phyloP scores from a whole-genome alignment of 805 yeast genomes.

The Candida cerambycidarum region DNA sequence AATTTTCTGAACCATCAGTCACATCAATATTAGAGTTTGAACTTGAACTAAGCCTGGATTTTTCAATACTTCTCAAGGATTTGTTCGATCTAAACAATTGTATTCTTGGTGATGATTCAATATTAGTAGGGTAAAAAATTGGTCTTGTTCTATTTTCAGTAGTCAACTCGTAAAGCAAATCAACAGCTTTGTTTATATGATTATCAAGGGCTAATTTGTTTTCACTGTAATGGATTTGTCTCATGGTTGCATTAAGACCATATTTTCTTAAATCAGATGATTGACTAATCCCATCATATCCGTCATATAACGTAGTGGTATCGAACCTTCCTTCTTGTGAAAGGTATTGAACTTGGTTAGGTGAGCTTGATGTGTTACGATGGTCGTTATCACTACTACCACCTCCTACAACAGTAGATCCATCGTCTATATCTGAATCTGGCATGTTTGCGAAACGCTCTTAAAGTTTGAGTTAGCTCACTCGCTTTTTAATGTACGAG shows the following conservation, averaged over 20 bases:
- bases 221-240: slow-evolving; percentile 76
- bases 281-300: slow-evolving; percentile 21
- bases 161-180: slow-evolving; percentile 50
- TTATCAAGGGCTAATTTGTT: slow-evolving; percentile 65
- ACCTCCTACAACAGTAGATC: slow-evolving; percentile 14
- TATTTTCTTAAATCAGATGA: slow-evolving; percentile 14
- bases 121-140: slow-evolving; percentile 57
- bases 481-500: background rate
- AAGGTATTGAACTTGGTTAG: slow-evolving; percentile 21
- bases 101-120: slow-evolving; percentile 18
- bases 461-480: background rate
- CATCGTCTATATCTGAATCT: slow-evolving; percentile 9
- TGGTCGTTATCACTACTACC: slow-evolving; percentile 13
- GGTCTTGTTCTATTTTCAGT: slow-evolving; percentile 61
- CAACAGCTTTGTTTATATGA: slow-evolving; percentile 54
- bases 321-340: slow-evolving; percentile 36
- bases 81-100: slow-evolving; percentile 10
- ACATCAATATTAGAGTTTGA: background rate
- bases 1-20: slow-evolving; percentile 17
- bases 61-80: slow-evolving; percentile 12
- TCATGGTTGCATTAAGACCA: slow-evolving; percentile 53
- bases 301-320: slow-evolving; percentile 30
- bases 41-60: slow-evolving; percentile 1
- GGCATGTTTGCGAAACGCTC: background rate
- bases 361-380: background rate